Percentiles rank a stretch among this genome's conserved stretches.
Conservation (phyloP, 2,329 filamentous ascomycete genomes). For the Scolecobasidium constrictum region DNA sequence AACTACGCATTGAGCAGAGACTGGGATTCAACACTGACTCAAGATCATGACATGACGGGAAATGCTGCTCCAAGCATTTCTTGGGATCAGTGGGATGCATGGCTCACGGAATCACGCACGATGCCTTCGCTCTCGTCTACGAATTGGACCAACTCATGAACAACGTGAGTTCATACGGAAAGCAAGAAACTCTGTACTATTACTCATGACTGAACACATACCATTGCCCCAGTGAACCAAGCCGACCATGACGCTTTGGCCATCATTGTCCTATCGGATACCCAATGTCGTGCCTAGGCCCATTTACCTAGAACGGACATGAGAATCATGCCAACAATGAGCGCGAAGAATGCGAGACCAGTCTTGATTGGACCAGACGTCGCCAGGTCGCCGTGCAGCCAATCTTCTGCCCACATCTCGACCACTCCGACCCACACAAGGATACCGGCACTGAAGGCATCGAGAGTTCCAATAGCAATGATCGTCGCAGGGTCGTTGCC, state of each 20-base stretch:
- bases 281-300: no score
- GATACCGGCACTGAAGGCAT: conserved; percentile 65
- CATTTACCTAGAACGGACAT: conserved; percentile 70
- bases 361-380: conserved; percentile 40
- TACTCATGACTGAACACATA: no score
- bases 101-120: no score
- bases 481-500: conserved; percentile 60
- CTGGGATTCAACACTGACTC: conserved; percentile 8
- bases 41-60: conserved; percentile 10
- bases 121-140: no score
- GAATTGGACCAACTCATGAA: no score
- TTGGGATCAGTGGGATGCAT: conserved; percentile 16
- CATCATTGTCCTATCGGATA: no score
- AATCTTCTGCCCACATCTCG: conserved; percentile 70
- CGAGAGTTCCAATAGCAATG: conserved; percentile 60
- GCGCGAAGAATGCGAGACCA: conserved; percentile 37
- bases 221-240: no score
- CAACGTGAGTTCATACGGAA: no score
- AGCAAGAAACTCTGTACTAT: no score
- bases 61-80: conserved; percentile 9
- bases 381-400: conserved; percentile 45
- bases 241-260: no score
- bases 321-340: conserved; percentile 52
- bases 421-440: conserved; percentile 70
- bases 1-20: conserved; percentile 7